A percentile compares a stretch with the other conserved stretches of the same genome.
phyloP scores from a whole-genome alignment of 306 rosid genomes.

The Cucurbita argyrosperma region DNA sequence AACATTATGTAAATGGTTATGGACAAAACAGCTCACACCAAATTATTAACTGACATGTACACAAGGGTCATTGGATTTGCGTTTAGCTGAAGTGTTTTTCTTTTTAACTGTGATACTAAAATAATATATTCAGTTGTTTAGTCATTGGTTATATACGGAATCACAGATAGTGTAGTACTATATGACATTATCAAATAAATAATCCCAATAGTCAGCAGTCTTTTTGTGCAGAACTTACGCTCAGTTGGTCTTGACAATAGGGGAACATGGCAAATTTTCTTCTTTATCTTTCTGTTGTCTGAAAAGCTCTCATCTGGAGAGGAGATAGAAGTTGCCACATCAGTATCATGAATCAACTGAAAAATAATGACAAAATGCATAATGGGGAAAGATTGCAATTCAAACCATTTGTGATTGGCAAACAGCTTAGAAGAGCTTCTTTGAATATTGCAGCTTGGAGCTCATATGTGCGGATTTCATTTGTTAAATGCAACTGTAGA shows the following conservation, averaged over 20 bases:
- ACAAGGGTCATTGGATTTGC: background rate
- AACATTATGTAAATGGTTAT: background rate
- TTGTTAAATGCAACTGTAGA: conserved; percentile 38
- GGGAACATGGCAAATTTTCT: conserved; percentile 47
- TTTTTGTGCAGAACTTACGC: conserved; percentile 36
- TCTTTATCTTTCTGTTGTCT: conserved; percentile 28
- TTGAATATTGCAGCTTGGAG: conserved; percentile 70
- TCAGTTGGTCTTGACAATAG: conserved; percentile 79
- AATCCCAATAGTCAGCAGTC: background rate
- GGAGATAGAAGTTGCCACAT: conserved; percentile 9
- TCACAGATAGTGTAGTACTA: background rate
- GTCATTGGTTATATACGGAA: too few species aligned
- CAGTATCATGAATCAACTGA: background rate
- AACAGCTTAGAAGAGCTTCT: conserved; percentile 54
- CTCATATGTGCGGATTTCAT: conserved; percentile 50
- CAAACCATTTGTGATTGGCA: conserved; percentile 40
- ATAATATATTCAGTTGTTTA: background rate
- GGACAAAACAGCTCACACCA: background rate
- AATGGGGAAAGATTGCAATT: conserved; percentile 6
- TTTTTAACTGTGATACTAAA: background rate
- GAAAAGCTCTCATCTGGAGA: conserved; percentile 33
- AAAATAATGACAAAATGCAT: background rate
- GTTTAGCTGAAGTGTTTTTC: background rate
- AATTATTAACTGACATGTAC: background rate
- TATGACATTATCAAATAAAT: background rate